A percentile compares a stretch with the other conserved stretches of the same genome.
Evolutionary conservation across 1,139 yeast species (phyloP).

Genomic region (Debaryomycetaceae sp.): DNA sequence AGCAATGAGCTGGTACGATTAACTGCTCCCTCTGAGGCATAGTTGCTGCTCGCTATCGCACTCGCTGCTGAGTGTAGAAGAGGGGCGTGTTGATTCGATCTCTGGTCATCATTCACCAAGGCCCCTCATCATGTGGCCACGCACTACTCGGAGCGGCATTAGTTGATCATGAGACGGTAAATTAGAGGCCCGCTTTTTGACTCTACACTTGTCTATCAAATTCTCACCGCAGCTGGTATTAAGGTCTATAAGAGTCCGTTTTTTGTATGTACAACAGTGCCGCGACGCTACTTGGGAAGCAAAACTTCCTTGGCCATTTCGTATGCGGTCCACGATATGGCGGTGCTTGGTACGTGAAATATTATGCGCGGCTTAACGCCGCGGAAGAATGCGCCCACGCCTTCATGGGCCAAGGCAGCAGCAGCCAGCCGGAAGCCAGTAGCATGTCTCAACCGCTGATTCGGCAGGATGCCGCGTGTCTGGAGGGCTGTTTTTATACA

Average conservation of each 20-base stretch:
- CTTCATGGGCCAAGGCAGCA: conserved; percentile 48
- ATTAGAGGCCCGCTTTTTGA: no score
- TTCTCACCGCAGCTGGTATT: background rate
- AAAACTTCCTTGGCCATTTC: conserved; percentile 87
- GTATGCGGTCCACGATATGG: conserved; percentile 96
- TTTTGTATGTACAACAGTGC: conserved; percentile 3
- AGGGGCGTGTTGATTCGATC: no score
- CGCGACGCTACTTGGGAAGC: conserved; percentile 11
- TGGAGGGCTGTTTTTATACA: conserved; percentile 90
- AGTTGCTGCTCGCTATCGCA: no score
- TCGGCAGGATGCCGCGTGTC: conserved; percentile 49
- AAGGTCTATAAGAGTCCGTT: background rate
- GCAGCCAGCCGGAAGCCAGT: conserved; percentile 70
- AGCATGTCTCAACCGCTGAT: conserved; percentile 43
- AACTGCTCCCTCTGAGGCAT: no score
- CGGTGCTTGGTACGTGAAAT: conserved; percentile 92
- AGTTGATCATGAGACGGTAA: no score
- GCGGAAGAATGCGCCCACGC: conserved; percentile 59
- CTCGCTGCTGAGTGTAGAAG: no score
- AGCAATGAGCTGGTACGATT: no score
- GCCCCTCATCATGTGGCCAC: no score
- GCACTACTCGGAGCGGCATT: no score
- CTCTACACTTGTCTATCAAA: no score
- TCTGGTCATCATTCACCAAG: no score
- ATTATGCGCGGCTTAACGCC: conserved; percentile 89